Evolutionary conservation across 768 basidiomycete species (phyloP).

Genomic region (Hirschioporus abietinus): DNA sequence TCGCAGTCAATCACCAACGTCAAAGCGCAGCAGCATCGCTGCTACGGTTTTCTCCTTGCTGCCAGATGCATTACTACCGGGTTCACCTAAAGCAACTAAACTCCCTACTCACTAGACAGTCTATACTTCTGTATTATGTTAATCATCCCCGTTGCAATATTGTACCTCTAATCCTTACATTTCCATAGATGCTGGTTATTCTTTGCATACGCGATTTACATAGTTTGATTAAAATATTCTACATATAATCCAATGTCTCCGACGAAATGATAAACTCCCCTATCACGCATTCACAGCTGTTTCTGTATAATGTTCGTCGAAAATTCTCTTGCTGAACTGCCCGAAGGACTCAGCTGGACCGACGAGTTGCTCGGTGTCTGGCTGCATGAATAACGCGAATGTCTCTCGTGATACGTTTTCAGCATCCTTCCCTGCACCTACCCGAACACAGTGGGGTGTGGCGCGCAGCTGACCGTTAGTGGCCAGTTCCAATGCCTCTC

Average conservation of each 20-base stretch:
- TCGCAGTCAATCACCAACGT: constrained; percentile 19
- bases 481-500: constrained; percentile 89
- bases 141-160: neutral
- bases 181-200: constrained; percentile 3
- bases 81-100: constrained; percentile 19
- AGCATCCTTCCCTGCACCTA: constrained; percentile 44
- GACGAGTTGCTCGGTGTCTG: constrained; percentile 73
- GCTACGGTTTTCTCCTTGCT: constrained; percentile 58
- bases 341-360: constrained; percentile 76
- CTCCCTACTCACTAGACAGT: neutral
- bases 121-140: neutral
- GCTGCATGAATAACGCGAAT: constrained; percentile 86
- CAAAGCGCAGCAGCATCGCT: constrained; percentile 59
- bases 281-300: neutral
- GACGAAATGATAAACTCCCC: neutral
- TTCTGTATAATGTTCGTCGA: constrained; percentile 53
- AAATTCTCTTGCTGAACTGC: constrained; percentile 79
- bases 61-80: constrained; percentile 45
- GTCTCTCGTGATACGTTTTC: constrained; percentile 75
- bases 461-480: constrained; percentile 78
- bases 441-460: constrained; percentile 91
- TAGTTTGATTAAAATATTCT: neutral
- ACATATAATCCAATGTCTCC: too few species aligned
- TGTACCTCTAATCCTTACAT: neutral
- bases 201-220: neutral